phyloP scores from a whole-genome alignment of 2,329 filamentous ascomycete genomes.

The Metarhizium robertsii region DNA sequence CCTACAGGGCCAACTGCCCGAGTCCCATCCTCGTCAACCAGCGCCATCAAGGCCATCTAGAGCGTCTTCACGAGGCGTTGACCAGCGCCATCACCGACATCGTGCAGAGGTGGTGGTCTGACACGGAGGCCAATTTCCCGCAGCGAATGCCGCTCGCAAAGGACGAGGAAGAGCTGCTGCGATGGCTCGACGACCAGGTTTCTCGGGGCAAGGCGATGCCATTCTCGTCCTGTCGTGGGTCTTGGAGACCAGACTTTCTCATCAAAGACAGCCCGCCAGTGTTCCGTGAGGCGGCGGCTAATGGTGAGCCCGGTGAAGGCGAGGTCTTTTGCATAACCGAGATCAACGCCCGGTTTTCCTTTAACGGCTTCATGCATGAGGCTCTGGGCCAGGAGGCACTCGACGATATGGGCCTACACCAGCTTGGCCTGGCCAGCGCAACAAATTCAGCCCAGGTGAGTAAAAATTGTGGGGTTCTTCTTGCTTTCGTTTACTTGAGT shows the following conservation, averaged over 20 bases:
- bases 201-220: conserved; percentile 12
- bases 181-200: conserved; percentile 20
- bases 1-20: conserved; percentile 18
- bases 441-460: conserved; percentile 16
- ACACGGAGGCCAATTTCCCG: conserved; percentile 19
- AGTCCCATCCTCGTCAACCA: conserved; percentile 24
- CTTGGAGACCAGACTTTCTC: conserved; percentile 31
- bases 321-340: conserved; percentile 26
- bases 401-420: conserved; percentile 8
- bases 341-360: conserved; percentile 31
- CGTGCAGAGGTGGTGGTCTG: conserved; percentile 29
- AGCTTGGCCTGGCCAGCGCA: conserved; percentile 13
- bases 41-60: conserved; percentile 20
- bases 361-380: conserved; percentile 26
- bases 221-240: conserved; percentile 17
- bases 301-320: conserved; percentile 10
- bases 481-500: too few relatives aligned
- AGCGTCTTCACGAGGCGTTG: conserved; percentile 20
- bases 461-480: background rate
- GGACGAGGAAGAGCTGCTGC: conserved; percentile 20
- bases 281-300: background rate
- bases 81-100: conserved; percentile 24
- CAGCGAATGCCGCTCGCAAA: conserved; percentile 23
- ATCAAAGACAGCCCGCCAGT: conserved; percentile 17
- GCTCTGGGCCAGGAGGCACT: conserved; percentile 21